Evolutionary conservation across 371 early-diverging fungal genomes (phyloP), one percentile per base, ranked within the genome.

Genomic region (Paraphysoderma sedebokerense): DNA sequence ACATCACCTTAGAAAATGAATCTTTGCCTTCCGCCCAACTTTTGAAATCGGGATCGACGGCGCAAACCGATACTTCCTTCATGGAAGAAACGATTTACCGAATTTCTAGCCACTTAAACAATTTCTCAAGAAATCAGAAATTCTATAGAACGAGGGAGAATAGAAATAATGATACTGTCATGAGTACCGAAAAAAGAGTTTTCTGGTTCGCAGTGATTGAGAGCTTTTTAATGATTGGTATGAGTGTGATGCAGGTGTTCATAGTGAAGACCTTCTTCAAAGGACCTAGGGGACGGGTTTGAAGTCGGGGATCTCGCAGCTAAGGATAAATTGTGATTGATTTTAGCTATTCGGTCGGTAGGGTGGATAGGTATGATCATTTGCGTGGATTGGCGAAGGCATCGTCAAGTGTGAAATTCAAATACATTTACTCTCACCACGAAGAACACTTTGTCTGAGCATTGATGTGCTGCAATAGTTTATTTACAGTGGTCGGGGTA

Each of bases 151-250:
- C 85, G 24, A 63, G 87, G 37, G 88, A 91, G 60, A 82, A 81
- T 71, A 68, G 96, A 31, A 88, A 88, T 67, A 75, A 81, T 41
- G 72, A 74, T 29, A 89, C 88, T 0, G 89, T 93, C 17, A 56
- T 70, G 50, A 80, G 80, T 28, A 89, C 89, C 3, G 85, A 85
- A 62, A 53, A 58, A 44, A 67, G 90, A 35, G 78, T 92, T 46
- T 88, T 81, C 60, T 90, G 86, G 88, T 87, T 87, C 63, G 79
- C 89, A 17, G 38, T 80, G 20, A 48, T 75, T 11, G 83, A 87
- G 62, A 74, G 76, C 48, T 44, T 70, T 40, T 53, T 82, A 38
- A 85, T 95, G 32, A 67, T 88, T 30, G 51, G 65, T 38, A 86
- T 88, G 71, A 78, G 87, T 6, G 70, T 73, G 8, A 47, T 82